Evolutionary conservation across 306 rosid genomes (phyloP).

Genomic region (Hippophae tibetana): DNA sequence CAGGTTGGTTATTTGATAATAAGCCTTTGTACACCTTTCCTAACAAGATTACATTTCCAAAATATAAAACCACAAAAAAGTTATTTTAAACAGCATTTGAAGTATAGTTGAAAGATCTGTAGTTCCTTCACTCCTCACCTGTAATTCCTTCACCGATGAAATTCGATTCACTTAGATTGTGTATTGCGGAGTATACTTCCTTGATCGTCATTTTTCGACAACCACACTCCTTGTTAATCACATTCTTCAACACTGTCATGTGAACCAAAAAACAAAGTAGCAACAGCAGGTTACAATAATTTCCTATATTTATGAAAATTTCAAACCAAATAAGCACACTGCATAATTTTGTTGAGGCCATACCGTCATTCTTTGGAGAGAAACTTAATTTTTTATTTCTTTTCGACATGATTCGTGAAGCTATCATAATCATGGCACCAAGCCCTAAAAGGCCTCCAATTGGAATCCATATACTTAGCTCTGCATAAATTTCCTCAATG

Average conservation of each 20-base stretch:
- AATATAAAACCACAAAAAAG: too few species aligned
- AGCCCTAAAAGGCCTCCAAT: conserved; percentile 22
- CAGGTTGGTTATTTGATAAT: conserved; percentile 35
- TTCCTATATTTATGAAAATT: not conserved
- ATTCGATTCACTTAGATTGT: conserved; percentile 33
- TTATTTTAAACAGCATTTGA: too few species aligned
- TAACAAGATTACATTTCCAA: conserved; percentile 8
- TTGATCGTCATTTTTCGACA: conserved; percentile 30
- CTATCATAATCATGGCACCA: conserved; percentile 7
- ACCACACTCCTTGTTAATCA: conserved; percentile 18
- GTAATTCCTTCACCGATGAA: conserved; percentile 47
- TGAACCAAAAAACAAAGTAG: conserved; percentile 1
- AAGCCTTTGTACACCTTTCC: conserved; percentile 54
- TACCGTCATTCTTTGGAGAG: conserved; percentile 20
- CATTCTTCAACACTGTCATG: conserved; percentile 17
- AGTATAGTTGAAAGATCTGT: not conserved
- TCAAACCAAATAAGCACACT: not conserved
- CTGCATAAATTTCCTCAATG: conserved; percentile 1
- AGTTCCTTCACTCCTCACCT: conserved; percentile 14
- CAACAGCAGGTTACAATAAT: not conserved
- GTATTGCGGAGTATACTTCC: conserved; percentile 42
- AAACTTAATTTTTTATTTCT: conserved; percentile 21
- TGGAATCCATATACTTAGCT: conserved; percentile 25
- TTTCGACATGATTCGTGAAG: conserved; percentile 9
- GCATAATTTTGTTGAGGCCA: not conserved